phyloP scores from a whole-genome alignment of 2,329 filamentous ascomycete species.

The Chaetomium sp. region DNA sequence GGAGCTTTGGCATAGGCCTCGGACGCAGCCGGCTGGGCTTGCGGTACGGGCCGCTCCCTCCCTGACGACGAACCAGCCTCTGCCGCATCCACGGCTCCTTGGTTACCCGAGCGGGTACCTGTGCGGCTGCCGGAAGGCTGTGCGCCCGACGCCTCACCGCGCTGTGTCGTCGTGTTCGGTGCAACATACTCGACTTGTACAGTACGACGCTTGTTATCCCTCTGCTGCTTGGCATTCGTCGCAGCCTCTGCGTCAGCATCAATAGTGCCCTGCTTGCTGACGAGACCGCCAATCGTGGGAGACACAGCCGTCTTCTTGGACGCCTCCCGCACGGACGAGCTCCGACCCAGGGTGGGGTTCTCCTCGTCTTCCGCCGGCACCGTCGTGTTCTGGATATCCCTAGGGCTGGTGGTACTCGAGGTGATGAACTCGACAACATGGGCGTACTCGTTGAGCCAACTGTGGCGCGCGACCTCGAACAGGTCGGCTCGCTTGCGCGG shows the following conservation, averaged over 20 bases:
- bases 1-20: conserved; percentile 37
- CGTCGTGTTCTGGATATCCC: conserved; percentile 76
- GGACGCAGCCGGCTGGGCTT: conserved; percentile 46
- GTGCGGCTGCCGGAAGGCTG: conserved; percentile 36
- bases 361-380: conserved; percentile 55
- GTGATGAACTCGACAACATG: conserved; percentile 96
- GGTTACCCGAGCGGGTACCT: conserved; percentile 47
- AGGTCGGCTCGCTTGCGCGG: conserved; percentile 90
- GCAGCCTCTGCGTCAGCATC: conserved; percentile 56
- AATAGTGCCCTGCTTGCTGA: conserved; percentile 67
- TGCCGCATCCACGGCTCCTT: conserved; percentile 43
- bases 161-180: conserved; percentile 75
- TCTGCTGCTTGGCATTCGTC: conserved; percentile 54
- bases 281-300: conserved; percentile 54
- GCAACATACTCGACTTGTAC: conserved; percentile 98
- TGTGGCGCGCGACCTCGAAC: conserved; percentile 95
- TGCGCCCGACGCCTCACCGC: conserved; percentile 46
- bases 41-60: conserved; percentile 53
- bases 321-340: conserved; percentile 85
- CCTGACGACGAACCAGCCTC: conserved; percentile 28
- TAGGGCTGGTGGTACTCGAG: conserved; percentile 81
- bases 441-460: conserved; percentile 96
- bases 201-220: conserved; percentile 86
- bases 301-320: conserved; percentile 56
- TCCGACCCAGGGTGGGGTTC: conserved; percentile 63